phyloP scores from a whole-genome alignment of 768 basidiomycete species.

The Rhizopogon vulgaris region DNA sequence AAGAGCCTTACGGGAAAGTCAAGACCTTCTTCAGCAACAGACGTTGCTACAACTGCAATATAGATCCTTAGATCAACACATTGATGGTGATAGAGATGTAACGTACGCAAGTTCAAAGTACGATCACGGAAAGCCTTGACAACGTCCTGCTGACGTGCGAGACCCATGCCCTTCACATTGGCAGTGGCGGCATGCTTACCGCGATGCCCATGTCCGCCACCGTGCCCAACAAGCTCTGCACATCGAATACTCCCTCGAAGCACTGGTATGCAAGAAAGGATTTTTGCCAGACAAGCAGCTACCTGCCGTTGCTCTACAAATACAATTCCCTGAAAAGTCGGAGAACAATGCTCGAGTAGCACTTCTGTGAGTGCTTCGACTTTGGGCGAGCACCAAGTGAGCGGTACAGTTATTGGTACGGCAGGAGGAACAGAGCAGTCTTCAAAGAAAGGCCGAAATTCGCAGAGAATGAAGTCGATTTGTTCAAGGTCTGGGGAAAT shows the following conservation, averaged over 20 bases:
- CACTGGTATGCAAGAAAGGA: slow-evolving; percentile 56
- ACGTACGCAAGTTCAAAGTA: slow-evolving; percentile 62
- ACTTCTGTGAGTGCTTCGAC: slow-evolving; percentile 55
- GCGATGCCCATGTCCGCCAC: slow-evolving; percentile 33
- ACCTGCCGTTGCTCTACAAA: slow-evolving; percentile 86
- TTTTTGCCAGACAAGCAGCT: slow-evolving; percentile 59
- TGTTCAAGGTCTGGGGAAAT: slow-evolving; percentile 41
- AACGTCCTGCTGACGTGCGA: slow-evolving; percentile 49
- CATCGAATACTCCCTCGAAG: slow-evolving; percentile 52
- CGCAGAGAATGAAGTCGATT: slow-evolving; percentile 41
- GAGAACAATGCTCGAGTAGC: slow-evolving; percentile 46
- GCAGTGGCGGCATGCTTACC: slow-evolving; percentile 16
- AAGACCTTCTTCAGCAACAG: slow-evolving; percentile 88
- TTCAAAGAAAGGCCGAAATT: slow-evolving; percentile 36
- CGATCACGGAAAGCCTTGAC: slow-evolving; percentile 62
- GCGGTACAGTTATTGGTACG: slow-evolving; percentile 36
- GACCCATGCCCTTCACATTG: slow-evolving; percentile 44
- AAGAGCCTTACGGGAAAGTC: slow-evolving; percentile 65
- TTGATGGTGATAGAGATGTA: neutral
- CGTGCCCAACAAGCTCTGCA: slow-evolving; percentile 69
- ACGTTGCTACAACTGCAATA: slow-evolving; percentile 65
- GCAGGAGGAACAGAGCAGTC: slow-evolving; percentile 14
- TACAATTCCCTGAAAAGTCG: slow-evolving; percentile 72
- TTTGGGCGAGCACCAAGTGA: slow-evolving; percentile 74
- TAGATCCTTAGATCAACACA: neutral